Evolutionary conservation across 176 grass and related monocot genomes (phyloP).

Genomic region (Lolium perenne): DNA sequence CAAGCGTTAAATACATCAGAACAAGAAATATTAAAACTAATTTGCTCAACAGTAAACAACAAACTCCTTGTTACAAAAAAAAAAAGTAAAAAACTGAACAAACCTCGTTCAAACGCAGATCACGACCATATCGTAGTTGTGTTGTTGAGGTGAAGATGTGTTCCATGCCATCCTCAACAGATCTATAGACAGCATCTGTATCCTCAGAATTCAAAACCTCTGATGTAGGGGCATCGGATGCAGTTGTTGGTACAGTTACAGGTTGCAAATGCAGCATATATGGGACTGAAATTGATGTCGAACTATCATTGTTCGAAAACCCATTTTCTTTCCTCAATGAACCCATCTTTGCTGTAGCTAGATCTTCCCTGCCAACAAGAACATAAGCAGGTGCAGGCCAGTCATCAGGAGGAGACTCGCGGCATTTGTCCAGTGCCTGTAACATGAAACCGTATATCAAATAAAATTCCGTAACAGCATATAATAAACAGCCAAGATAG

Average conservation of each 20-base stretch:
- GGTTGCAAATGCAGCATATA: conserved; percentile 97
- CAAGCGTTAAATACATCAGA: background rate
- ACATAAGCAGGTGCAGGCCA: conserved; percentile 87
- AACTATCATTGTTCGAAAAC: conserved; percentile 65
- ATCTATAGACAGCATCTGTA: conserved; percentile 69
- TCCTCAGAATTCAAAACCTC: conserved; percentile 82
- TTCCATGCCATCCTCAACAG: conserved; percentile 98
- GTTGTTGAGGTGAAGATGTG: conserved; percentile 94
- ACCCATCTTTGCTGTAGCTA: conserved; percentile 68
- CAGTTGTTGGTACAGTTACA: conserved; percentile 71
- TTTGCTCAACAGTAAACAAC: conserved; percentile 36
- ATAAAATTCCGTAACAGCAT: conserved; percentile 33
- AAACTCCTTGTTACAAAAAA: background rate
- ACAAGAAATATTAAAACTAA: conserved; percentile 26
- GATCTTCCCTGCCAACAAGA: conserved; percentile 91
- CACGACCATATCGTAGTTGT: conserved; percentile 84
- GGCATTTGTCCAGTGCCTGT: conserved; percentile 92
- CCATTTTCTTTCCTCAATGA: conserved; percentile 59
- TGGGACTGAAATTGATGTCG: conserved; percentile 83
- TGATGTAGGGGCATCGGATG: conserved; percentile 58
- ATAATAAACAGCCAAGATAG: conserved; percentile 37
- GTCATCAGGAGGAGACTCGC: conserved; percentile 84
- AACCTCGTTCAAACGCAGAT: conserved; percentile 98
- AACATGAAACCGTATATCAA: conserved; percentile 46
- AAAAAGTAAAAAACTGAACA: conserved; percentile 14